A percentile compares a stretch with the other conserved stretches of the same genome.
Conservation (phyloP, 2,329 filamentous ascomycete species). For the Calonectria ilicicola region DNA sequence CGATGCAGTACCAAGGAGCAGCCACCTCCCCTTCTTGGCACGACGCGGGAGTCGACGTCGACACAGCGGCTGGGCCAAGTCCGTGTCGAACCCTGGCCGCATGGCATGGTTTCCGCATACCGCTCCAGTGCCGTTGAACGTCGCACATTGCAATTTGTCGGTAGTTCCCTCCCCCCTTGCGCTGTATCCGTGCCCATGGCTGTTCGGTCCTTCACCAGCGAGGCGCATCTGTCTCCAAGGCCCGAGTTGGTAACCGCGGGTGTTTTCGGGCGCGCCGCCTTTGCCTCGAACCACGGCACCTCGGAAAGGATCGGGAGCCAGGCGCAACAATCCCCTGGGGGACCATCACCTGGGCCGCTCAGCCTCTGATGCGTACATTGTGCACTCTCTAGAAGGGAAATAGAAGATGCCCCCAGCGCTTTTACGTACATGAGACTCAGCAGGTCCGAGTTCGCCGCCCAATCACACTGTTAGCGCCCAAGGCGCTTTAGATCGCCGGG, state of each 20-base stretch:
- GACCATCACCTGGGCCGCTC: not conserved
- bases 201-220: not conserved
- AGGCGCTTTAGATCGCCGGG: not conserved
- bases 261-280: not conserved
- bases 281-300: not conserved
- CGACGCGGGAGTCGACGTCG: not conserved
- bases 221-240: not conserved
- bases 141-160: not conserved
- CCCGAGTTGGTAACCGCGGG: not conserved
- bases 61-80: not conserved
- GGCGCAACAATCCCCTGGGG: not conserved
- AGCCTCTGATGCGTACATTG: not conserved
- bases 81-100: not conserved
- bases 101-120: not conserved
- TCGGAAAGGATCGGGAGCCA: slow-evolving; percentile 20
- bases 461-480: not conserved
- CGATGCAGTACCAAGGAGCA: not conserved
- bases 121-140: not conserved
- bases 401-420: not conserved
- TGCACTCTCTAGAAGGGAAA: not conserved
- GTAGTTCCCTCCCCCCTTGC: not conserved
- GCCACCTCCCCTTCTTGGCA: not conserved
- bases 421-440: slow-evolving; percentile 6
- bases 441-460: not conserved
- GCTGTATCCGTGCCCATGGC: not conserved